Evolutionary conservation across 257 asterid species (phyloP).

Genomic region (Thymus quinquecostatus): DNA sequence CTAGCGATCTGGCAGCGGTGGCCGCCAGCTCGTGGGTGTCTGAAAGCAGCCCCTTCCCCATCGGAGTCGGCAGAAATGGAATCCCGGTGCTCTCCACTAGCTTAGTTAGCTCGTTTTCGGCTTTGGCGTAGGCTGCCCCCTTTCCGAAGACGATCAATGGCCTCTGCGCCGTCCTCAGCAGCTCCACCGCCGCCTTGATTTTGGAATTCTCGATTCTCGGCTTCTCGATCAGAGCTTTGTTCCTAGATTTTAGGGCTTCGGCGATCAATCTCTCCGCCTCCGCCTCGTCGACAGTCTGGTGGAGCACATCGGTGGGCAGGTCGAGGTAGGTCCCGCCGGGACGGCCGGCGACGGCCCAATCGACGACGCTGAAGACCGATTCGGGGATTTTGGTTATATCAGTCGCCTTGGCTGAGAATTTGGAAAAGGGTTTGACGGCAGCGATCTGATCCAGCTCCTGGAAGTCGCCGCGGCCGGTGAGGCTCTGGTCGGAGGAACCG

Average conservation of each 20-base stretch:
- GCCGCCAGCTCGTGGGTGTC: conserved; percentile 88
- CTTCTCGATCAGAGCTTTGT: conserved; percentile 41
- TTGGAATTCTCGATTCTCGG: conserved; percentile 43
- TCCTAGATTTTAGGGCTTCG: conserved; percentile 49
- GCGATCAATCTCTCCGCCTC: conserved; percentile 66
- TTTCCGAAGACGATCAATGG: conserved; percentile 94
- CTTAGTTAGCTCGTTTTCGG: conserved; percentile 59
- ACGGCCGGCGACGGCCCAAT: conserved; percentile 60
- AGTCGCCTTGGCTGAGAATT: conserved; percentile 73
- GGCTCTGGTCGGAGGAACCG: conserved; percentile 86
- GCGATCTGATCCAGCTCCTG: conserved; percentile 87
- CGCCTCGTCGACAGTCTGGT: conserved; percentile 51
- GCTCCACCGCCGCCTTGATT: conserved; percentile 63
- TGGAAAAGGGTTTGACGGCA: conserved; percentile 77
- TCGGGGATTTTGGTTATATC: conserved; percentile 57
- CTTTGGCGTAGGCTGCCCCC: conserved; percentile 80
- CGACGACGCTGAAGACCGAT: conserved; percentile 66
- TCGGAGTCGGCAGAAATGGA: conserved; percentile 90
- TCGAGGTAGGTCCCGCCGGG: conserved; percentile 92
- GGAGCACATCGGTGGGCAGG: conserved; percentile 82
- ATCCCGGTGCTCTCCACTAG: conserved; percentile 77
- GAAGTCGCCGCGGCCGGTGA: conserved; percentile 78
- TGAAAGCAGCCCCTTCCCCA: conserved; percentile 84
- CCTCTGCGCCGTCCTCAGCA: conserved; percentile 72
- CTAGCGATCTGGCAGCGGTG: conserved; percentile 85